Evolutionary conservation across 2,329 filamentous ascomycete genomes (phyloP).

Genomic region (Catunica adiposa): DNA sequence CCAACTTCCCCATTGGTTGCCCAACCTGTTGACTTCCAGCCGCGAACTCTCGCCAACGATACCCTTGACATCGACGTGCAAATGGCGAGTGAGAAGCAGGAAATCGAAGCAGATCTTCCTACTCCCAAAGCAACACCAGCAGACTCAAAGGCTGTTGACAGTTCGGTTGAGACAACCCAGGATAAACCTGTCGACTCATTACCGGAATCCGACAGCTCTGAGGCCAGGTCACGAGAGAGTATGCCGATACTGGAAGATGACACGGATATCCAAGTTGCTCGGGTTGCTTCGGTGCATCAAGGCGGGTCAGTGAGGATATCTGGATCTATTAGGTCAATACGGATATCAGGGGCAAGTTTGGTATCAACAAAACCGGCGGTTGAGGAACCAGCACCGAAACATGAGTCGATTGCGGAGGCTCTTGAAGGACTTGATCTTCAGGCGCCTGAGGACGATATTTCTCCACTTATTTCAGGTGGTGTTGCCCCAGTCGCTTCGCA

Average conservation of each 20-base stretch:
- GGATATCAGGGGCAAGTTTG: neutral
- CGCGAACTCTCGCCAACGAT: neutral
- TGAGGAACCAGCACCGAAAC: neutral
- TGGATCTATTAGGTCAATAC: neutral
- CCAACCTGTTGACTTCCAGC: neutral
- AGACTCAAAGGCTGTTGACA: neutral
- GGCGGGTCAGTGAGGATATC: neutral
- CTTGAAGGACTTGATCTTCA: neutral
- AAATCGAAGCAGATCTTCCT: neutral
- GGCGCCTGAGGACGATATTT: neutral
- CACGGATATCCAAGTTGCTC: neutral
- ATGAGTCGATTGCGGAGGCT: neutral
- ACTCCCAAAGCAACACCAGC: neutral
- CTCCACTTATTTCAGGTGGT: no score
- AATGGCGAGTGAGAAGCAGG: neutral
- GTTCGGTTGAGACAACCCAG: neutral
- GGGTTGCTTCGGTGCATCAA: slow-evolving; percentile 2
- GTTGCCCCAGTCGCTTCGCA: no score
- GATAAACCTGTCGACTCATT: neutral
- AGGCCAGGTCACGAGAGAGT: neutral
- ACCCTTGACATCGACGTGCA: neutral
- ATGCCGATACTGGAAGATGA: neutral
- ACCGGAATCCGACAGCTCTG: neutral
- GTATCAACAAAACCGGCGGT: neutral
- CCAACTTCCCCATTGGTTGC: neutral